phyloP scores from a whole-genome alignment of 2,329 filamentous ascomycete genomes.

The Ophiostoma ips region DNA sequence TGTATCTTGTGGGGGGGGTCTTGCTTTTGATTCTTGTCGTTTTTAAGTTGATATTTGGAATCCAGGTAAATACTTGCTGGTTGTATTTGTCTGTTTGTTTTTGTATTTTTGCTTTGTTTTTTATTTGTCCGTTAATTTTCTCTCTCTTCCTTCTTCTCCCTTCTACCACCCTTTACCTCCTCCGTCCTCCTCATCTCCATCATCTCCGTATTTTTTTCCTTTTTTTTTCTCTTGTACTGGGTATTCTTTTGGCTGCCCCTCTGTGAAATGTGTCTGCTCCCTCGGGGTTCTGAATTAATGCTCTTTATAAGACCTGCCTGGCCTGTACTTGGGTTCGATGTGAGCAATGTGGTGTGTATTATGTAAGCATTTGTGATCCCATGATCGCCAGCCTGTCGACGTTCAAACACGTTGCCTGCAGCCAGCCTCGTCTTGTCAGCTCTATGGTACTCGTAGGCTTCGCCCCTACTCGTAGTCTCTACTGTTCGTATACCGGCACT shows the following conservation, averaged over 20 bases:
- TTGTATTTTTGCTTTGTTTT: background rate
- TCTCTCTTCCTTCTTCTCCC: background rate
- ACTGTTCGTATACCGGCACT: no score
- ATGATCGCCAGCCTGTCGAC: background rate
- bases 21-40: no score
- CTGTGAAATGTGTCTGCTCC: background rate
- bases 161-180: background rate
- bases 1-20: no score
- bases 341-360: no score
- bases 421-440: no score
- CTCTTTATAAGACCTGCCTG: background rate
- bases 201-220: background rate
- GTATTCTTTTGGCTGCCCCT: background rate
- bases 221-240: conserved; percentile 1
- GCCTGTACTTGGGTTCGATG: background rate
- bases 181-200: background rate
- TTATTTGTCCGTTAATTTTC: background rate
- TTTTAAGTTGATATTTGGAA: no score
- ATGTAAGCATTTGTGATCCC: no score
- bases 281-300: background rate
- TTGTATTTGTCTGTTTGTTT: background rate
- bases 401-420: background rate
- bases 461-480: no score
- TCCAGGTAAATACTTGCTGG: background rate
- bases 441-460: no score